Conservation (phyloP, 495 filamentous ascomycete species). For the Penicillium tannophilum region DNA sequence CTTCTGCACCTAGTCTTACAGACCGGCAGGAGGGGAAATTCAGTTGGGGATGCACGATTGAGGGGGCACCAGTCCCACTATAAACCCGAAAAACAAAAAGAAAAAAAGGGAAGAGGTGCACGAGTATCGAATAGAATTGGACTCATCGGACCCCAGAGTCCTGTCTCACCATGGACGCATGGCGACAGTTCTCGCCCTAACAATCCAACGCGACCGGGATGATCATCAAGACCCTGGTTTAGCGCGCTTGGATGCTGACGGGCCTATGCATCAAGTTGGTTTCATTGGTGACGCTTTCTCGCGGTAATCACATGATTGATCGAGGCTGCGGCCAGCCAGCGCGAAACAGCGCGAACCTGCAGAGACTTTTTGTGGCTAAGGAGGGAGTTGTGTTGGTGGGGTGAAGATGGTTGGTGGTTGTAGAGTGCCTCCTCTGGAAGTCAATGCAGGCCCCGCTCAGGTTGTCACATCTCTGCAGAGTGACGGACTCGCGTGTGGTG, state of each 20-base stretch:
- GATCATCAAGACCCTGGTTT: conserved; percentile 29
- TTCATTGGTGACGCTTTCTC: conserved; percentile 30
- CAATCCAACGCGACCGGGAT: conserved; percentile 27
- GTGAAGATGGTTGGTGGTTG: conserved; percentile 7
- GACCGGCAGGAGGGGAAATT: conserved; percentile 10
- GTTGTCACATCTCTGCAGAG: conserved; percentile 36
- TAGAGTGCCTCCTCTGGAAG: not conserved
- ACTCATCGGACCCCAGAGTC: conserved; percentile 13
- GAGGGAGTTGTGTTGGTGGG: conserved; percentile 25
- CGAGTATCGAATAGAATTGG: conserved; percentile 2
- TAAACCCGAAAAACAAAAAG: conserved; percentile 9
- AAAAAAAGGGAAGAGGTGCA: conserved; percentile 16
- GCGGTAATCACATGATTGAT: conserved; percentile 46
- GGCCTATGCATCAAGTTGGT: conserved; percentile 18
- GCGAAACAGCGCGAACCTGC: conserved; percentile 43
- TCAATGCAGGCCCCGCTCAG: conserved; percentile 30
- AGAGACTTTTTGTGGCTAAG: conserved; percentile 21
- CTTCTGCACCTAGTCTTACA: conserved; percentile 10
- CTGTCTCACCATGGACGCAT: conserved; percentile 32
- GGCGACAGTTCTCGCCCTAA: conserved; percentile 28
- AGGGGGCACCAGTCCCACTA: conserved; percentile 12
- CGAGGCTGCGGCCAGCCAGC: conserved; percentile 41
- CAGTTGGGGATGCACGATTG: conserved; percentile 11
- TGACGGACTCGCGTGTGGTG: conserved; percentile 27
- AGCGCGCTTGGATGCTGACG: conserved; percentile 24